Base-by-base conservation (phyloP, 345 rosid species). In the Euphorbia tirucalli region DNA sequence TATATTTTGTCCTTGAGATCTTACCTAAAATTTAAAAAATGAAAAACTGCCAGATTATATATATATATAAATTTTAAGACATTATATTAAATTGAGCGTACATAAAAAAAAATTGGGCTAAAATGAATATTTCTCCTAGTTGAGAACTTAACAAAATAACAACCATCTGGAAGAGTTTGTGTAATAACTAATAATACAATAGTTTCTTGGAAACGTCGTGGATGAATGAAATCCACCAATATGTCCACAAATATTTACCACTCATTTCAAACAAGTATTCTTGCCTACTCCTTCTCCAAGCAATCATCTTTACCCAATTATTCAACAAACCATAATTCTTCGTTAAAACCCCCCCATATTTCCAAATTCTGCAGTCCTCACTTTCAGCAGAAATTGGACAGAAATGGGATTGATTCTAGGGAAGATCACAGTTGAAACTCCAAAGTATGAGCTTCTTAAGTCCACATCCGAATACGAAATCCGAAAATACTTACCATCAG, bases 371-470 rank as follows among this genome's bases (percentile, higher is more conserved):
- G 31, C 30, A 57, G 5, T 22, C 28, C 30, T 11, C 10, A 58
- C 32, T 72, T 62, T 65, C n/a, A n/a, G n/a, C n/a, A n/a, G n/a
- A n/a, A n/a, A n/a, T n/a, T n/a, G n/a, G n/a, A n/a, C 66, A 65
- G 74, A 79, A 0, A 90, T 93, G 96, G 98, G 98, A 22, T 56
- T 87, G 88, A 76, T 90, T 25, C 74, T 93, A 18, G 96, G 98
- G 27, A 93, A 79, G 71, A 89, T 93, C 78, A 68, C 62, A 0
- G 98, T 90, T 2, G 95, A 90, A 74, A 90, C 96, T 3, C 93
- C 98, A 0, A 81, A 85, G 10, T 89, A 85, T 72, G 80, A 90
- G 66, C 85, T 93, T 31, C 19, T 82, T 0, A 72, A 81, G 46
- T 73, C 93, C 68, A 18, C 84, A 7, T 66, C 80, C 5, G 87